These are phyloP conservation scores for Saccharum officinarum DNA, from an alignment of 176 grass and related monocot genomes.

Conservation along the genomic window DNA sequence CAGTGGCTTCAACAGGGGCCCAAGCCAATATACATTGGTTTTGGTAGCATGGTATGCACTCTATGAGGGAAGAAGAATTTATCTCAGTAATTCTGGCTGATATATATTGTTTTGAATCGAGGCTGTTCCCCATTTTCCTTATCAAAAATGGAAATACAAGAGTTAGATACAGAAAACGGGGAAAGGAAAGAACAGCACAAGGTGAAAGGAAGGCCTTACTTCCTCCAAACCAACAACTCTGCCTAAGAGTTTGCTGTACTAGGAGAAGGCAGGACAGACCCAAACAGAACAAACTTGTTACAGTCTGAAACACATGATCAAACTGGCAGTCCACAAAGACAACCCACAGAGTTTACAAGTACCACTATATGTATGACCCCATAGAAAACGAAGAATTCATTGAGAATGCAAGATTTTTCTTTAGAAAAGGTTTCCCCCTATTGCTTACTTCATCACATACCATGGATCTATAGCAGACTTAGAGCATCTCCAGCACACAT, in stretches of 20 bases:
- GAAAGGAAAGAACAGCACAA: background rate
- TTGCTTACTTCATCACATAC: conserved; percentile 97
- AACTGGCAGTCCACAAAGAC: background rate
- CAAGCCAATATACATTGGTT: conserved; percentile 95
- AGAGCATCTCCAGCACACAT: too few relatives aligned
- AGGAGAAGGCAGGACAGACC: background rate
- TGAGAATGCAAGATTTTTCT: background rate
- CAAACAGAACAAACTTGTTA: background rate
- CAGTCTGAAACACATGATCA: background rate
- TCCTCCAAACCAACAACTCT: background rate
- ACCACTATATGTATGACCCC: background rate
- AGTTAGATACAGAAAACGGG: background rate
- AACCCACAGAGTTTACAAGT: background rate
- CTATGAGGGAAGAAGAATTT: background rate
- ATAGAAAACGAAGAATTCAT: too few relatives aligned
- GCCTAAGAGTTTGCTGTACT: background rate
- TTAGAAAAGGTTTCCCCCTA: conserved; percentile 47
- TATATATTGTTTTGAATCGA: background rate
- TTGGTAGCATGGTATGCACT: conserved; percentile 87
- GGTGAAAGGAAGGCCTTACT: background rate
- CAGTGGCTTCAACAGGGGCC: conserved; percentile 85
- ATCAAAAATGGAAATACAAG: background rate
- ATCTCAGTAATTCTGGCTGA: background rate
- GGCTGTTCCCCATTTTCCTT: background rate
- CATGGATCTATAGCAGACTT: conserved; percentile 93